Base-by-base conservation (phyloP, 2,329 filamentous ascomycete species). In the Pseudogymnoascus sp. region DNA sequence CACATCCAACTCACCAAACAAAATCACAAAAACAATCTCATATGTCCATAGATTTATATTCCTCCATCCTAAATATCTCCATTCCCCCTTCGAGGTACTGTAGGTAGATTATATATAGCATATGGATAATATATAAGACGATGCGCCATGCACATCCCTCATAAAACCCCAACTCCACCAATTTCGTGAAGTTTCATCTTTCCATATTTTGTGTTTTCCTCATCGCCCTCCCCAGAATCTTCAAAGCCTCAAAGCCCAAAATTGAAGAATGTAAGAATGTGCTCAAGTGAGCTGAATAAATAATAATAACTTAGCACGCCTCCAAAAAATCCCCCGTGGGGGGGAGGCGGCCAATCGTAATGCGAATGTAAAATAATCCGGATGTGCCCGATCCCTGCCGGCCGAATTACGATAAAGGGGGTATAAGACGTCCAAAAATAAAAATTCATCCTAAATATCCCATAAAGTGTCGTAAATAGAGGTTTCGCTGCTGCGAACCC, bases 341-440 rank as follows among this genome's bases (percentile, higher is more conserved):
- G n/a, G n/a, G n/a, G 14, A 28, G 43, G 43, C 24, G 43, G 14
- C 43, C 43, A 50, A 14, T 28, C 43, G 43, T 28, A 50, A 16
- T 31, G 24, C 43, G 43, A 50, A 50, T 28, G 43, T 50, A 50
- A 50, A 50, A 50, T 22, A 50, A 50, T 50, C 43, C 43, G 43
- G 43, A 16, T 8, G 7, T 50, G 4, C 14, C 43, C 43, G 43
- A 50, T 28, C 43, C 43, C 24, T 50, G 43, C 43, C 43, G 43
- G 43, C 43, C 43, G 43, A 28, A 50, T 50, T 50, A 28, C 16
- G 24, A 50, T 28, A 6, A 50, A 50, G 24, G 12, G 43, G 43
- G 43, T 50, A 50, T 50, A 50, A 50, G 43, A 50, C 43, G 43
- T 50, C 16, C 40, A 43, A 50, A 50, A 50, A 28, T 28, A 50